Base-by-base conservation (phyloP, 345 rosid species). In the Aquilaria malaccensis region DNA sequence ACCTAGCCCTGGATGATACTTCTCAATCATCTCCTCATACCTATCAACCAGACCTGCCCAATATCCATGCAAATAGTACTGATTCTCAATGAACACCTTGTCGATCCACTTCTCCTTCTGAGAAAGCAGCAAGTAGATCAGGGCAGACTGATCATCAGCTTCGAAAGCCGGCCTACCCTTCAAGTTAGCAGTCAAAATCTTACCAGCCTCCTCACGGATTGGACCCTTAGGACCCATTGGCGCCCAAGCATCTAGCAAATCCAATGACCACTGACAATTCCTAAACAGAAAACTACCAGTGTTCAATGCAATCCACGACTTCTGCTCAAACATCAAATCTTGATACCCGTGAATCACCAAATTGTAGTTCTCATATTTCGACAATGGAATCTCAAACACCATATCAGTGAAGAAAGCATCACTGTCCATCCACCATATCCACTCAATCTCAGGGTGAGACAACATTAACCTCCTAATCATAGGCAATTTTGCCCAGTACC, bases 371-470 rank as follows among this genome's bases (percentile, higher is more conserved):
- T 74, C 72, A 52, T 93, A 93, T 76, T 79, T 87, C 30, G 67
- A 48, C 51, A 85, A 50, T 0, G 97, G 96, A 67, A 89, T 76
- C 85, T 93, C 85, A 61, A 93, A 93, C 62, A 89, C 94, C 91
- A 93, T 89, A 60, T 93, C 96, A 6, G 97, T 89, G 54, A 93
- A 93, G 83, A 92, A 64, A 2, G 98, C 98, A 76, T 92, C 98
- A 80, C 98, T 92, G 31, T 92, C 98, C 97, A 92, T 89, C 98
- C 98, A 92, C 95, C 97, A 87, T 70, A 92, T 85, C 96, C 98
- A 92, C 64, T 92, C 97, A 0, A 92, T 76, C 51, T 92, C 95
- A 9, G 97, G 98, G 52, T 89, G 95, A 15, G 97, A 92, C 76
- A 92, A 22, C 97, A 92, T 86, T 74, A 92, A 60, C 63, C 80